These are phyloP conservation scores for Magnaporthiopsis incrustans DNA, from an alignment of 2,329 filamentous ascomycete genomes.

Conservation along the genomic window DNA sequence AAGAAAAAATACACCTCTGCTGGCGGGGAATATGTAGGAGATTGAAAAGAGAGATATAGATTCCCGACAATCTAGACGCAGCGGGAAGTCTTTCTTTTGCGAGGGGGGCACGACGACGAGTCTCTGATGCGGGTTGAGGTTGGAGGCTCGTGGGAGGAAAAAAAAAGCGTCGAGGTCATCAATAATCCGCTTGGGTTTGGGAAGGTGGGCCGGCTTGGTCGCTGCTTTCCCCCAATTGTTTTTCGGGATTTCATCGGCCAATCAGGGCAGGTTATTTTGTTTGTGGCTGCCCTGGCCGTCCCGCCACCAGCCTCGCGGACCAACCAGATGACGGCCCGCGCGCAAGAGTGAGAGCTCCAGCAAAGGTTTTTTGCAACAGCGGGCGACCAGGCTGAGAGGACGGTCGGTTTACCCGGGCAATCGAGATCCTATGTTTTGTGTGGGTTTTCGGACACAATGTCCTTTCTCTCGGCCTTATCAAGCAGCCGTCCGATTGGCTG, in stretches of 20 bases:
- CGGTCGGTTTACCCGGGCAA: neutral
- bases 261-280: neutral
- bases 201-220: conserved; percentile 1
- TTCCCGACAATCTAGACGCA: conserved; percentile 1
- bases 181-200: conserved; percentile 3
- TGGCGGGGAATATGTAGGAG: neutral
- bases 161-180: conserved; percentile 6
- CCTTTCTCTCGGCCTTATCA: neutral
- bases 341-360: neutral
- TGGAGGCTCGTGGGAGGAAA: neutral
- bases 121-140: neutral
- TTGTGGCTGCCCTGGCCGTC: neutral
- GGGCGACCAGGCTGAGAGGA: neutral
- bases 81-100: neutral
- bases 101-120: neutral
- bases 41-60: neutral
- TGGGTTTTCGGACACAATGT: neutral
- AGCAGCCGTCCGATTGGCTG: neutral
- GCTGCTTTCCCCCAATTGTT: neutral
- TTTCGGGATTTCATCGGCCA: conserved; percentile 7
- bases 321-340: neutral
- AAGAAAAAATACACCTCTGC: neutral
- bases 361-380: neutral
- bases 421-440: neutral
- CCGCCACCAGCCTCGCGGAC: neutral